phyloP scores from a whole-genome alignment of 2,329 filamentous ascomycete genomes.

The Aspergillus hiratsukae region DNA sequence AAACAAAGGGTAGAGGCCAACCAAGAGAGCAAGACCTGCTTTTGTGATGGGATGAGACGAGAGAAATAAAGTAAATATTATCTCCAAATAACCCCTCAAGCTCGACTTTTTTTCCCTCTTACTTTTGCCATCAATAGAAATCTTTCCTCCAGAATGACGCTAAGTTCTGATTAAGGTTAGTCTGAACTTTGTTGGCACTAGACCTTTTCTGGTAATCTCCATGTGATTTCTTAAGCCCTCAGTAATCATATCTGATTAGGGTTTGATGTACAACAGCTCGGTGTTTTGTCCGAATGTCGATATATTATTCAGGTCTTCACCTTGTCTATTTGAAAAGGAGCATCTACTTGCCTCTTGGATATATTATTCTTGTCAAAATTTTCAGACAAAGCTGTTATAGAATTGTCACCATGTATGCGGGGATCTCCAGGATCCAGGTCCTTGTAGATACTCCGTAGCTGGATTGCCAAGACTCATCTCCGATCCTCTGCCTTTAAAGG shows the following conservation, averaged over 20 bases:
- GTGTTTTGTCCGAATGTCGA: not conserved
- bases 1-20: not conserved
- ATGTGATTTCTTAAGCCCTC: conserved; percentile 23
- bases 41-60: not conserved
- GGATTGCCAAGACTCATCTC: not conserved
- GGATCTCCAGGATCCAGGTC: not conserved
- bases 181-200: conserved; percentile 13
- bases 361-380: not conserved
- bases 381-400: not conserved
- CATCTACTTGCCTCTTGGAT: not conserved
- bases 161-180: conserved; percentile 11
- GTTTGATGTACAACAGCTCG: conserved; percentile 8
- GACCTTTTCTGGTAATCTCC: conserved; percentile 5
- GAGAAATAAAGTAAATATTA: conserved; percentile 8
- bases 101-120: conserved; percentile 24
- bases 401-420: not conserved
- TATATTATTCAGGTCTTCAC: not conserved
- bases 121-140: conserved; percentile 25
- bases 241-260: conserved; percentile 16
- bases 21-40: not conserved
- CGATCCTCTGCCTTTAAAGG: not conserved
- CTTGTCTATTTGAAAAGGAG: not conserved
- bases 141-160: conserved; percentile 17
- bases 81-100: conserved; percentile 14
- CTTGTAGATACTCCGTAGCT: not conserved